These are phyloP conservation scores for Solanum hybrid DNA, from an alignment of 305 asterid genomes.

Conservation along the genomic window DNA sequence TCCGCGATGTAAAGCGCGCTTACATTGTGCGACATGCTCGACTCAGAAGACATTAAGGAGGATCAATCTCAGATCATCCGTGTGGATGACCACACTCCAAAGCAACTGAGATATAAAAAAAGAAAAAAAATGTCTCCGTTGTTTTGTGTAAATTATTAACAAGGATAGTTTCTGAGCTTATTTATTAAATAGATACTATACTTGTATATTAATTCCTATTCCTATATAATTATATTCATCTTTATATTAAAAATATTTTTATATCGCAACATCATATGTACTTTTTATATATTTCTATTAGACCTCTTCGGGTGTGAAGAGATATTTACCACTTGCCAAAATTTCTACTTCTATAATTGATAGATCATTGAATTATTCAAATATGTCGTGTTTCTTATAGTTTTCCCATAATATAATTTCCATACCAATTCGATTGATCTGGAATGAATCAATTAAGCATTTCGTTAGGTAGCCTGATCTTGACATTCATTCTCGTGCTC, in stretches of 20 bases:
- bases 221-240: background rate
- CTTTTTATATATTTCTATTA: no score
- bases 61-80: no score
- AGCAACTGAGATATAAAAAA: no score
- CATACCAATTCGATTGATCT: background rate
- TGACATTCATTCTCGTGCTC: background rate
- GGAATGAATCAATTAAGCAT: background rate
- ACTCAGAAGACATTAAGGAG: background rate
- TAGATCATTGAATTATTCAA: no score
- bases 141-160: background rate
- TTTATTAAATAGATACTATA: background rate
- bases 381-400: accelerated
- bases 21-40: background rate
- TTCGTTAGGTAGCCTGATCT: no score
- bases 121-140: background rate
- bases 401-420: background rate
- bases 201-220: background rate
- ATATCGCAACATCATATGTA: no score
- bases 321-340: background rate
- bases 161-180: background rate
- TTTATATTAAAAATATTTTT: no score
- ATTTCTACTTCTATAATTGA: background rate
- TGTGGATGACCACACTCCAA: background rate
- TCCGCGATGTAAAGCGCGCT: no score
- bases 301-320: background rate